phyloP scores from a whole-genome alignment of 2,329 filamentous ascomycete genomes.

The Chaetomiaceae sp. region DNA sequence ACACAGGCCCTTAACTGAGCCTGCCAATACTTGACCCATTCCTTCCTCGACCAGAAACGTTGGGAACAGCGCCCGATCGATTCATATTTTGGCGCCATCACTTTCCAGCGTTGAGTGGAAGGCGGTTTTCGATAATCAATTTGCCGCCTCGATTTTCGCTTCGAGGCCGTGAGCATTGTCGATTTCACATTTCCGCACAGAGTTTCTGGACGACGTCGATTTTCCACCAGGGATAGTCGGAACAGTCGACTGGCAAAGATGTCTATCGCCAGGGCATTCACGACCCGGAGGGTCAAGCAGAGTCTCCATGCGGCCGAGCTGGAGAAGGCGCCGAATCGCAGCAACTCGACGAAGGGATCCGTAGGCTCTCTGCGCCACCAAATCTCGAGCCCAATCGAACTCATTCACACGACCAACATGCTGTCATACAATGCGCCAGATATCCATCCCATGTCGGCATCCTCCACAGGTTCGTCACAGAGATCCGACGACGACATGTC shows the following conservation, averaged over 20 bases:
- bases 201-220: too few species aligned
- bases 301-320: constrained; percentile 44
- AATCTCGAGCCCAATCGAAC: constrained; percentile 82
- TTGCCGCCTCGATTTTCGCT: neutral
- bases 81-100: neutral
- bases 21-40: neutral
- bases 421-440: constrained; percentile 92
- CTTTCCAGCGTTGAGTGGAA: neutral
- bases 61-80: too few species aligned
- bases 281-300: constrained; percentile 62
- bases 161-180: neutral
- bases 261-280: constrained; percentile 64
- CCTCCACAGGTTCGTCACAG: constrained; percentile 45
- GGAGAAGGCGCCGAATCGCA: constrained; percentile 42
- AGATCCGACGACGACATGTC: constrained; percentile 66
- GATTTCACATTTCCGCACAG: neutral
- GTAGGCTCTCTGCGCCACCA: constrained; percentile 55
- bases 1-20: neutral
- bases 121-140: neutral
- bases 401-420: constrained; percentile 94
- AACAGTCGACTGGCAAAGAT: constrained; percentile 12
- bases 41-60: neutral
- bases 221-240: too few species aligned
- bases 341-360: constrained; percentile 47
- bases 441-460: constrained; percentile 51